Base-by-base conservation (phyloP, 768 basidiomycete species). In the Pisolithus sp. region DNA sequence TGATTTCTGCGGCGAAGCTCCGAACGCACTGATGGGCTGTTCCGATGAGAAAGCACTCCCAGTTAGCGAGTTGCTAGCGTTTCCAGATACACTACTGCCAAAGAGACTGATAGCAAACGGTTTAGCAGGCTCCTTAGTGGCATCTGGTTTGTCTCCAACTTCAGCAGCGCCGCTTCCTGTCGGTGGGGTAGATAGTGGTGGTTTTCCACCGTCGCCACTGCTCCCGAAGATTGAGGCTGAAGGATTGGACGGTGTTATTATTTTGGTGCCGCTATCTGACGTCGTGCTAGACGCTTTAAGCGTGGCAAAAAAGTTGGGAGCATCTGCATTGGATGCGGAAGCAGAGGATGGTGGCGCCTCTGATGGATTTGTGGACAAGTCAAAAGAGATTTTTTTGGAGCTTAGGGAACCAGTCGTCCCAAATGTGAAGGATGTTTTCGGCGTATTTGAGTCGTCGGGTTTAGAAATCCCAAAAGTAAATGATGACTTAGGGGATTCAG, bases 11-110 rank as follows among this genome's bases (percentile, higher is more conserved):
- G 54, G 55, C n/a, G 66, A 62, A 42, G 58, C 60, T 17, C 69
- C 67, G 47, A 70, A 72, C 31, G 51, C 31, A 53, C 57, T 58
- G 57, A 48, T 45, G 55, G 63, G 48, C 59, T 66, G 55, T 53
- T 64, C 57, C 15, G 63, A 54, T 20, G 59, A 46, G 54, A 67
- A 63, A 31, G 57, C 46, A 31, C 42, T 52, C 41, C 44, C 64
- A 34, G 57, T 34, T 34, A 12, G 34, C 34, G 12, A 34, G 34
- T 13, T 34, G 34, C 34, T 49, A 30, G 55, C 49, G 24, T 59
- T 40, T 21, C 53, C 37, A 13, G 51, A 41, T 2, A 57, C 46
- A 36, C 53, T 37, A 38, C 53, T 52, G 17, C 68, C 57, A 12
- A 67, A 68, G 34, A 60, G 48, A 40, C 43, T 39, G n/a, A 52